Evolutionary conservation across 2,329 filamentous ascomycete species (phyloP), one percentile per base, ranked within the genome.

Genomic region (Anthostomella pinea): DNA sequence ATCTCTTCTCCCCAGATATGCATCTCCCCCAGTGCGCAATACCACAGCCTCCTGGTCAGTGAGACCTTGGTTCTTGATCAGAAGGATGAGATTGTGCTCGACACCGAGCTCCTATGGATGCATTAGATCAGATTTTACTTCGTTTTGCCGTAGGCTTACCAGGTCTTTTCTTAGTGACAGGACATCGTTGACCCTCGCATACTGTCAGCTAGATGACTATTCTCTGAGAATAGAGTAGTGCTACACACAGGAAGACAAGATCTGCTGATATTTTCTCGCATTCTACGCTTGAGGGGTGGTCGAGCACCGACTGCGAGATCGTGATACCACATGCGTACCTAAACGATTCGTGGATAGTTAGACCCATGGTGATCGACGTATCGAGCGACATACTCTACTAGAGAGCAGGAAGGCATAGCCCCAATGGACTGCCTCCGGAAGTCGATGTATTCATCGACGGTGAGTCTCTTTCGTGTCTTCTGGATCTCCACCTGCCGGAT

Each of bases 31-130:
- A 56, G 28, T 5, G 52, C 49, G 8, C 33, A 15, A 25, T 53
- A 54, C 52, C 53, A 57, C 36, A 11, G 54, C 51, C 10, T 54
- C 35, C 30, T 57, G 53, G 5, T 41, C 27, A 4, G 41, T 38
- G 11, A 45, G 17, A 7, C 47, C 49, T 22, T 55, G 43, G 10
- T 38, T 39, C 20, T 43, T 34, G 3, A 49, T 22, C 2, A 54
- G 18, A 13, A 33, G 36, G 19, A 55, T 52, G 4, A 54, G 31
- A 21, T 53, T 54, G n/a, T 45, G 41, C 8, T 51, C 43, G 5
- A 46, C 46, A 8, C 48, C 43, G 2, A 22, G 23, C 15, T 35
- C 21, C 38, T 49, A n/a, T n/a, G 21, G 20, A 30, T 37, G 8
- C 6, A 15, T 10, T 6, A n/a, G n/a, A n/a, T n/a, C n/a, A n/a